Base-by-base conservation (phyloP, 2,329 filamentous ascomycete species). In the Neoscytalidium dimidiatum region DNA sequence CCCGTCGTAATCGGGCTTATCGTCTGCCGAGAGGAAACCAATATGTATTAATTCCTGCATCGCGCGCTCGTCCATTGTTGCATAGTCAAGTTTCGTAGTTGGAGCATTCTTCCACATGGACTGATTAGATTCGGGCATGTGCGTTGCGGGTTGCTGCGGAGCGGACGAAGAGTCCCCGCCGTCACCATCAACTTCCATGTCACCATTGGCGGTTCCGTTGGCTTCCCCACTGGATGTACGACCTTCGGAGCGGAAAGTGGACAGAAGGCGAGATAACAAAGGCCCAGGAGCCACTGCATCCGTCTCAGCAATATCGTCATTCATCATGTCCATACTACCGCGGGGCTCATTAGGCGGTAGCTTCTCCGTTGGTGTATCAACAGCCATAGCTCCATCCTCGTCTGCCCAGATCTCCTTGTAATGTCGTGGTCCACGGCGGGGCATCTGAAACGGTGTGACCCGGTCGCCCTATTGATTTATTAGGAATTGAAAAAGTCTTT, bases 341-440 rank as follows among this genome's bases (percentile, higher is more conserved):
- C 94, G 89, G 1, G 94, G 85, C 70, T 95, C 90, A 73, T 97
- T 97, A 1, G 90, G 84, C 0, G 92, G 86, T 6, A 92, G 83
- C 69, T 87, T 89, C 64, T 92, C 89, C 38, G 85, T 83, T 4
- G 86, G 84, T 4, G 86, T 84, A 73, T 96, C 92, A 7, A 94
- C 81, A 41, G 89, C 84, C 82, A 92, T 90, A 53, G 86, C 83
- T 9, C 92, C 92, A 73, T 99, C 95, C 75, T 99, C 95, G 69
- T 97, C 93, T 0, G 92, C 90, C 95, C 95, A 99, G 9, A 94
- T 84, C 66, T 98, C 94, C 26, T 86, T 88, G 78, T 98, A 99
- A 73, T 92, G 90, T 71, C 89, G 89, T 75, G 92, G 91, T 51
- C 93, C 94, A 23, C 93, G 88, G 68, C 90, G 89, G 7, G 94